Base-by-base conservation (phyloP, 2,329 filamentous ascomycete genomes). In the Pseudodiploospora longispora region DNA sequence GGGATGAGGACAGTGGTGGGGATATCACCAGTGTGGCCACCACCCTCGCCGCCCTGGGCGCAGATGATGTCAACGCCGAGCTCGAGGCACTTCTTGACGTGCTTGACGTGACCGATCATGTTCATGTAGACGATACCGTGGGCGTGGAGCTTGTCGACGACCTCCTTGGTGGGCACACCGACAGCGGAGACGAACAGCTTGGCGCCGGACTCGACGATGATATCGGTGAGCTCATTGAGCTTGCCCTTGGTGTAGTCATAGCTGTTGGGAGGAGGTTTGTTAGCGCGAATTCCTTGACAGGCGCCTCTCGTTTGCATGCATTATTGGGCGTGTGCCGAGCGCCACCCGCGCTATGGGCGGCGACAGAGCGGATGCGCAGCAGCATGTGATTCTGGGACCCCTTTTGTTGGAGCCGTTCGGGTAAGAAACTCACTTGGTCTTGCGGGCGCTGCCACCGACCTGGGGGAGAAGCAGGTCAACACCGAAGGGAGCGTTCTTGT, bases 231-330 rank as follows among this genome's bases (percentile, higher is more conserved):
- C 65, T 91, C 86, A 66, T 87, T 76, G 51, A 98, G 86, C 74
- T 97, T 97, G 66, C 93, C 93, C 76, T 98, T 97, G 61, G 93
- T 98, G 76, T 98, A 98, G 71, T 98, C 93, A 70, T 97, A 95
- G 80, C 91, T 96, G 59, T 45, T 30, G 12, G 12, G 19, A 19
- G 19, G 19, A 19, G 19, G 19, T 19, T 19, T 19, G 19, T 19
- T 19, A 19, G 19, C 19, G 19, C 19, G 19, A 19, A 19, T 19
- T 19, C 19, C 2, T 19, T 19, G 19, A 19, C 19, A 19, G 19
- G 19, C 19, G 19, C 19, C 19, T 19, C 19, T 19, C 19, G 19
- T 19, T 19, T 19, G 19, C 19, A 19, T 19, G 19, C 19, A 19
- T 19, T 19, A 19, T 19, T 19, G 19, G 19, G 19, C 19, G 19